Evolutionary conservation across 768 basidiomycete species (phyloP).

Genomic region (Gautieria morchelliformis): DNA sequence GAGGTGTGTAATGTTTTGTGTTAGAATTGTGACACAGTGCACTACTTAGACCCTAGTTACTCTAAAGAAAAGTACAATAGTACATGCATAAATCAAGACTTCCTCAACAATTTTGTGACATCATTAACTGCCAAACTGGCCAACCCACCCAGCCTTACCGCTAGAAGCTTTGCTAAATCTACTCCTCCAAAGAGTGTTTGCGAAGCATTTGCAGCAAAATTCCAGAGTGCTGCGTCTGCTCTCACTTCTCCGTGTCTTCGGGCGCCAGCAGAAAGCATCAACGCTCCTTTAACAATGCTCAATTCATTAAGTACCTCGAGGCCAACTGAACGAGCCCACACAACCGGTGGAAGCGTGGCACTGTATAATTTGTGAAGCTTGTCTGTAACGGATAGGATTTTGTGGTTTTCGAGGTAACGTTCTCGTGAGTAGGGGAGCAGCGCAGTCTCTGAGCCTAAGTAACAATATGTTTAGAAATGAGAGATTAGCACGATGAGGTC

Average conservation of each 20-base stretch:
- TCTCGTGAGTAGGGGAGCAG: conserved; percentile 70
- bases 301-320: conserved; percentile 89
- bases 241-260: not conserved
- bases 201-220: not conserved
- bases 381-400: conserved; percentile 74
- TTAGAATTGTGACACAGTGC: no score
- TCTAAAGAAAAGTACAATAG: not conserved
- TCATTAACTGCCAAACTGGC: not conserved
- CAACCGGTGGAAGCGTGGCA: conserved; percentile 53
- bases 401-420: conserved; percentile 82
- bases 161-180: not conserved
- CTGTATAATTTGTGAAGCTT: conserved; percentile 86
- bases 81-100: not conserved
- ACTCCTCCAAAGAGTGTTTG: not conserved
- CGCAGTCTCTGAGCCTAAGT: conserved; percentile 60
- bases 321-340: conserved; percentile 82
- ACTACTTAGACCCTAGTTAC: no score
- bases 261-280: conserved; percentile 77
- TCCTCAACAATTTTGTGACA: not conserved
- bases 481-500: not conserved
- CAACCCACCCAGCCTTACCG: not conserved
- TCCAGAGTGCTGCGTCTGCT: not conserved
- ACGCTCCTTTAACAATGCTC: conserved; percentile 65
- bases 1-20: no score
- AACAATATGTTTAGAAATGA: not conserved